Evolutionary conservation across 2,329 filamentous ascomycete species (phyloP), one percentile per base, ranked within the genome.

Genomic region (Penicillium psychrosexuale): DNA sequence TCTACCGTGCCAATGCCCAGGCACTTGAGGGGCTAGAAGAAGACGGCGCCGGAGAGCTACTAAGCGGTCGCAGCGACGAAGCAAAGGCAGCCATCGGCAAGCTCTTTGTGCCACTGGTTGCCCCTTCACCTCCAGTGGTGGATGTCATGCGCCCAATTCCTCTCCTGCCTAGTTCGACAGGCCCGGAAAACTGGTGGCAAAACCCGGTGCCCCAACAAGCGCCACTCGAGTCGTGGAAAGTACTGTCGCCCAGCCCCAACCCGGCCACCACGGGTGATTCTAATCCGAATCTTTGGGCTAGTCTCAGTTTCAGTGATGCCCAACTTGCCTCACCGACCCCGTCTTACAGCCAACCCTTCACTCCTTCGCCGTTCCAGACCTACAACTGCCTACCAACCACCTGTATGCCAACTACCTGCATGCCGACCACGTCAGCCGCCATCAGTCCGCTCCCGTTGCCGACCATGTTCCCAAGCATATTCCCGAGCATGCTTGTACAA

Each of bases 11-110:
- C 15, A 86, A 90, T 68, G 91, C 90, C 61, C 86, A 88, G 58
- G 94, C 92, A 43, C 83, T 99, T 51, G 94, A 99, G 77, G 94
- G 94, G 54, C 82, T 97, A 62, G 94, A 99, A 79, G 94, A 97
- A 78, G 93, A 97, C 68, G 94, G 94, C 59, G 90, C 89, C 45
- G 94, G 94, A 60, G 94, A 99, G 78, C 82, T 99, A 63, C 85
- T 97, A 58, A 88, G 89, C 69, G 92, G 92, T 63, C 90, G 90
- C 78, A 91, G 90, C 70, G 91, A 96, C 65, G 91, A 97, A 66
- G 93, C 97, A 75, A 96, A 96, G 84, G 85, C 81, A 69, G 87
- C 84, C 72, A 88, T 99, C 77, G 83, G 89, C 80, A 84, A 82
- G 66, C 82, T 97, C 69, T 91, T 97, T 80, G 89, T 84, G 59